Base-by-base conservation (phyloP, 1,284 basidiomycete genomes). In the Mycosarcoma mackinlayi region DNA sequence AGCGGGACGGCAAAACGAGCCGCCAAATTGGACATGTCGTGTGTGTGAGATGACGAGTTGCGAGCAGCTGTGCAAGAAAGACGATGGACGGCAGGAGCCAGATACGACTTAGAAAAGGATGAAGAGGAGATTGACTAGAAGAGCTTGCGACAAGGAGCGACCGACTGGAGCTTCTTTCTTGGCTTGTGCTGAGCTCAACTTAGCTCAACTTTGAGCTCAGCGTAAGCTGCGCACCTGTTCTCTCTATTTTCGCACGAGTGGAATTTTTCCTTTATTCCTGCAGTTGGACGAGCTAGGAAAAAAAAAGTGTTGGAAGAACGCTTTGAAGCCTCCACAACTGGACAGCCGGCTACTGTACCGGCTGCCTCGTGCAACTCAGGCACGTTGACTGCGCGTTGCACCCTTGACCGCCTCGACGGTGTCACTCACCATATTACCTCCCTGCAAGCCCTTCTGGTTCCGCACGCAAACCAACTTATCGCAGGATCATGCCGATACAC, bases 1-100 rank as follows among this genome's bases (percentile, higher is more conserved):
- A 83, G 56, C 27, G 83, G 83, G 39, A 83, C 81, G 75, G 76
- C 57, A 28, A 73, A 73, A 8, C 70, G 70, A 41, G 70, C 65
- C 30, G 66, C 66, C 38, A 73, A 27, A 31, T 53, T 69, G 30
- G 70, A 73, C 70, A 73, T 73, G 38, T 24, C 53, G 59, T 21
- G 37, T 14, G 25, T 13, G 24, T 13, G n/a, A 4, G 13, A 9
- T 3, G 41, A 14, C 14, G 21, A 37, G 35, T 11, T n/a, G n/a
- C n/a, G n/a, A n/a, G n/a, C n/a, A n/a, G n/a, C n/a, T n/a, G n/a
- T n/a, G n/a, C n/a, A n/a, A n/a, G n/a, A n/a, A n/a, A n/a, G 9
- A 21, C 3, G 40, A 16, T 13, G 47, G 47, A 23, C 37, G 28
- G 25, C 13, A 21, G 23, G n/a, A 21, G 34, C n/a, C 34, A 16